Evolutionary conservation across 129 eudicot species (phyloP).

Genomic region (Ambrosia artemisiifolia): DNA sequence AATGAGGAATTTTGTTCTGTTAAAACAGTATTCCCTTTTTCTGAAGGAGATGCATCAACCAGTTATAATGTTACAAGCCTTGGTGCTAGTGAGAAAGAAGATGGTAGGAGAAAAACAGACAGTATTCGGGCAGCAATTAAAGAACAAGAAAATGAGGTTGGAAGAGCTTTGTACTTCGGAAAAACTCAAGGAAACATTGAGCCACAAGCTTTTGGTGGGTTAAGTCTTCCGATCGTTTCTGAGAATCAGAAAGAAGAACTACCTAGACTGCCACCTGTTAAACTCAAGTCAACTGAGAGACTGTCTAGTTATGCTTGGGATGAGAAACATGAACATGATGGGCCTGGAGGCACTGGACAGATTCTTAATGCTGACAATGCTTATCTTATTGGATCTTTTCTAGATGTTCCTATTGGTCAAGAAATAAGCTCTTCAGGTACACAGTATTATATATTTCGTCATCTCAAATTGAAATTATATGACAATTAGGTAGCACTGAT

Average conservation of each 20-base stretch:
- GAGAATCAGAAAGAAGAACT: constrained; percentile 78
- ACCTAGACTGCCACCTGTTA: constrained; percentile 85
- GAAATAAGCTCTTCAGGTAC: constrained; percentile 74
- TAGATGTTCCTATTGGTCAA: constrained; percentile 91
- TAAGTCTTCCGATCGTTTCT: constrained; percentile 43
- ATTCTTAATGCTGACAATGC: constrained; percentile 52
- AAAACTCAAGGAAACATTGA: constrained; percentile 51
- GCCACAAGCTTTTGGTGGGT: constrained; percentile 35
- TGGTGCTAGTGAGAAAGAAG: constrained; percentile 41
- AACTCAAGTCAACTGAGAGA: constrained; percentile 78
- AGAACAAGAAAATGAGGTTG: constrained; percentile 81
- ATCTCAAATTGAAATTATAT: neutral
- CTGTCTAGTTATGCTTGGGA: constrained; percentile 67
- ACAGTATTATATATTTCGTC: constrained; percentile 13
- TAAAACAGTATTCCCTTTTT: constrained; percentile 68
- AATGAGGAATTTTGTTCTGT: constrained; percentile 53
- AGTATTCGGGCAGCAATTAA: constrained; percentile 61
- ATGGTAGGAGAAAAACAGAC: constrained; percentile 51
- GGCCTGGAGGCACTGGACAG: constrained; percentile 46
- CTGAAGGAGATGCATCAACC: constrained; percentile 50
- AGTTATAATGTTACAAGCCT: constrained; percentile 35
- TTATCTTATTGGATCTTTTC: constrained; percentile 74
- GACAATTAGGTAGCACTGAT: neutral
- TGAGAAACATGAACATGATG: constrained; percentile 79
- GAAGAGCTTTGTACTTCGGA: constrained; percentile 63